Percentiles rank a stretch among this genome's conserved stretches.
These are phyloP conservation scores for Eucalyptus cloeziana DNA, from an alignment of 345 rosid genomes.

Conservation along the genomic window DNA sequence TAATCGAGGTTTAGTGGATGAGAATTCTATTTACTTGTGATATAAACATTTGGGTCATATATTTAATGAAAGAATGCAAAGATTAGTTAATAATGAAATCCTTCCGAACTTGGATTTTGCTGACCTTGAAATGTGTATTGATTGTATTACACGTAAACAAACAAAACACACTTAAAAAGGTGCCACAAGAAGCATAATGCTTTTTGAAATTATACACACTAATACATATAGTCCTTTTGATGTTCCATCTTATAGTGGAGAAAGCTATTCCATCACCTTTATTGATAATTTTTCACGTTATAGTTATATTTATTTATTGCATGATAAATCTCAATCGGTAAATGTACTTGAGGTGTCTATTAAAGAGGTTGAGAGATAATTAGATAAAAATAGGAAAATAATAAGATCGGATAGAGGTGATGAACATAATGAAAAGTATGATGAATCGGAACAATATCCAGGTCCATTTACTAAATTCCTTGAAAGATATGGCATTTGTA, in stretches of 20 bases:
- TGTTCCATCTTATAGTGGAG: neutral
- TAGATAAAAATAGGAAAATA: constrained; percentile 1
- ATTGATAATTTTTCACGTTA: constrained; percentile 2
- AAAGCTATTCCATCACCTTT: neutral
- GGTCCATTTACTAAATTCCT: neutral
- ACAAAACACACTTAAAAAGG: neutral
- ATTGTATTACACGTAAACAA: neutral
- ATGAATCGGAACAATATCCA: neutral
- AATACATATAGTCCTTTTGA: neutral
- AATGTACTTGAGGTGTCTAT: neutral
- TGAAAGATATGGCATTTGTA: neutral
- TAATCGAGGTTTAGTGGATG: too few relatives aligned
- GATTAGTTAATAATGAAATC: too few relatives aligned
- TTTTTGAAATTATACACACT: neutral
- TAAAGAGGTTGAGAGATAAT: neutral
- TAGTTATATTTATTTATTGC: neutral
- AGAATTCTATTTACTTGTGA: too few relatives aligned
- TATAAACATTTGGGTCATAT: too few relatives aligned
- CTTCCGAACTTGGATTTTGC: neutral
- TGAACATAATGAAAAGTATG: neutral
- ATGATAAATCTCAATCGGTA: neutral
- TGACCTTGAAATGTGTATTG: neutral
- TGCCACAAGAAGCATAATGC: neutral
- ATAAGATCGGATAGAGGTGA: neutral
- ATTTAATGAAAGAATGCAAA: too few relatives aligned